A percentile compares a stretch with the other conserved stretches of the same genome.
Evolutionary conservation across 2,329 filamentous ascomycete genomes (phyloP).

Genomic region (Decorospora gaudefroyi): DNA sequence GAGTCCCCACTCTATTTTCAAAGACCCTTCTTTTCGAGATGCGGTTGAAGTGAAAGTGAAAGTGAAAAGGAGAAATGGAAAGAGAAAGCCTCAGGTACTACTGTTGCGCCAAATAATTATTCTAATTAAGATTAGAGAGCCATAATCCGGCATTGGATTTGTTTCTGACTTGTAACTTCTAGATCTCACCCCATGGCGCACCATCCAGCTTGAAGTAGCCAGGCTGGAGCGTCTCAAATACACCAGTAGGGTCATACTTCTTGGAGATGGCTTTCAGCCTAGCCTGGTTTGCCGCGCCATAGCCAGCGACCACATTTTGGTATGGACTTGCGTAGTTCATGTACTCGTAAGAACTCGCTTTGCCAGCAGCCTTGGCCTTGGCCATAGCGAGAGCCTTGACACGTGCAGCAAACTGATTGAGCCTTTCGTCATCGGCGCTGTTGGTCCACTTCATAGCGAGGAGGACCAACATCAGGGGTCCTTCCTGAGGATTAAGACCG

Average conservation of each 20-base stretch:
- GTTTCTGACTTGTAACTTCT: too few species aligned
- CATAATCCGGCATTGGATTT: too few species aligned
- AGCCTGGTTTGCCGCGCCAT: conserved; percentile 47
- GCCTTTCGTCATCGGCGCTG: conserved; percentile 26
- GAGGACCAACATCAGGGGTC: conserved; percentile 27
- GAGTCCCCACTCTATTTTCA: too few species aligned
- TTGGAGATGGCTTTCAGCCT: conserved; percentile 22
- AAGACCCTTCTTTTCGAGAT: too few species aligned
- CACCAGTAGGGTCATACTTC: conserved; percentile 27
- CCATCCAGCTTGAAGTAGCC: conserved; percentile 34
- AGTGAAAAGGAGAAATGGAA: too few species aligned
- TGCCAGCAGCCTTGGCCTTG: conserved; percentile 12
- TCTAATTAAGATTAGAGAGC: too few species aligned
- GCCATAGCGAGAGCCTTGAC: conserved; percentile 20
- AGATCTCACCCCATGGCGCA: conserved; percentile 10
- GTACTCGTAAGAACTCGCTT: conserved; percentile 42
- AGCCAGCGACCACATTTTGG: conserved; percentile 51
- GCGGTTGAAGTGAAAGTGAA: too few species aligned
- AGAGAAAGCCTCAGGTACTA: too few species aligned
- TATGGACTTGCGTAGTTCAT: conserved; percentile 55
- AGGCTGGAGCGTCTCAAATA: conserved; percentile 27
- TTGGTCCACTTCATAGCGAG: conserved; percentile 29
- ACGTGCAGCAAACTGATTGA: conserved; percentile 24
- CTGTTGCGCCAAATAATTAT: too few species aligned
- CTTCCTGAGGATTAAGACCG: conserved; percentile 27